Evolutionary conservation across 202 grass and related monocot species (phyloP).

Genomic region (Dendrocalamus latiflorus): DNA sequence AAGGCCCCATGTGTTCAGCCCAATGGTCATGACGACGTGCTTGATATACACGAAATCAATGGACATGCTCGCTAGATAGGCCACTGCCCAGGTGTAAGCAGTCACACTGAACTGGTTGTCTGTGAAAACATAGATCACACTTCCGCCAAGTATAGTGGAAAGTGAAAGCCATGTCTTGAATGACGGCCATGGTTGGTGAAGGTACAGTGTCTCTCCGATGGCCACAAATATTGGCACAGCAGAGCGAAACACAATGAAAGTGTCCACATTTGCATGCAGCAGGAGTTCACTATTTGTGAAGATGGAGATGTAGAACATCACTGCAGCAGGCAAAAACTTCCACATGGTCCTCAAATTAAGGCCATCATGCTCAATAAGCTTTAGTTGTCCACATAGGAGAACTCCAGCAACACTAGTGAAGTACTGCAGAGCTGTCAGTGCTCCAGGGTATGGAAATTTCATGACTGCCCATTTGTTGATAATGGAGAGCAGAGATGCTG

Average conservation of each 20-base stretch:
- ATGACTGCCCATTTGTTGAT: conserved; percentile 96
- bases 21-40: conserved; percentile 89
- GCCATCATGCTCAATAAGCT: conserved; percentile 63
- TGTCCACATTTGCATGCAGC: conserved; percentile 89
- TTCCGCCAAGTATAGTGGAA: conserved; percentile 76
- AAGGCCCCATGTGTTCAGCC: conserved; percentile 90
- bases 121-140: conserved; percentile 88
- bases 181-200: conserved; percentile 81
- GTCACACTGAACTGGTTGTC: conserved; percentile 86
- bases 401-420: conserved; percentile 73
- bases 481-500: conserved; percentile 78
- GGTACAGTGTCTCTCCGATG: conserved; percentile 79
- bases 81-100: conserved; percentile 77
- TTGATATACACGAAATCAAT: conserved; percentile 96
- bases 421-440: conserved; percentile 83
- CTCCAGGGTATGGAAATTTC: conserved; percentile 86
- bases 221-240: conserved; percentile 84
- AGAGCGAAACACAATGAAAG: conserved; percentile 88
- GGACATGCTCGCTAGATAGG: conserved; percentile 80
- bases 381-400: conserved; percentile 57
- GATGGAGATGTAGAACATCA: conserved; percentile 91
- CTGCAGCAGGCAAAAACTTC: conserved; percentile 91
- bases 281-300: conserved; percentile 89
- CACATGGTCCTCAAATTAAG: conserved; percentile 73
- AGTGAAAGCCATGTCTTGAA: conserved; percentile 78